phyloP scores from a whole-genome alignment of 2,329 filamentous ascomycete species.

The Xylariaceae sp. region DNA sequence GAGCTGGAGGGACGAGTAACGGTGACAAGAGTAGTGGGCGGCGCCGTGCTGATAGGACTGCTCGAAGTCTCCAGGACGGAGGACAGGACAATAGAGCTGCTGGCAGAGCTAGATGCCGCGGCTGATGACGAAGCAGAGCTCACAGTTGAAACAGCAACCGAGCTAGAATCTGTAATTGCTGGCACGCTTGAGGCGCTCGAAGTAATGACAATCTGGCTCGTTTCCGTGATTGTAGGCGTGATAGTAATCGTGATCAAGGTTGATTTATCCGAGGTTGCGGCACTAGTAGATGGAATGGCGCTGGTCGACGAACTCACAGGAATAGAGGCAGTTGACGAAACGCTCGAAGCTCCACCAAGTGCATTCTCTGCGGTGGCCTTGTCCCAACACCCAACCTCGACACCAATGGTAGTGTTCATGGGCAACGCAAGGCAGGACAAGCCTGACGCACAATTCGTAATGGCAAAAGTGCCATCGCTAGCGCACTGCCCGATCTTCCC shows the following conservation, averaged over 20 bases:
- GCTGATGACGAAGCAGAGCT: constrained; percentile 7
- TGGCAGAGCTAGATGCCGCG: background rate
- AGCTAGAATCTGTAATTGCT: background rate
- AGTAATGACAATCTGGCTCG: constrained; percentile 18
- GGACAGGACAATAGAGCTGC: background rate
- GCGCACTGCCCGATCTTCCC: constrained; percentile 49
- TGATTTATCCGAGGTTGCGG: constrained; percentile 5
- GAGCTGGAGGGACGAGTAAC: constrained; percentile 12
- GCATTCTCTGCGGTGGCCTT: constrained; percentile 39
- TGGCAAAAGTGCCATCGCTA: constrained; percentile 39
- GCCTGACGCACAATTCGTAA: constrained; percentile 36
- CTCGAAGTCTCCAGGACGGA: constrained; percentile 1
- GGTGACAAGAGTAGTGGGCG: constrained; percentile 12
- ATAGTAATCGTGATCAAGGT: constrained; percentile 21
- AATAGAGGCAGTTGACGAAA: constrained; percentile 6
- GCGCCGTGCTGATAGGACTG: background rate
- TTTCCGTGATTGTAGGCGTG: constrained; percentile 25
- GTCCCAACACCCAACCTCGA: constrained; percentile 48
- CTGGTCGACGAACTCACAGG: constrained; percentile 4
- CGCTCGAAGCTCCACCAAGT: constrained; percentile 34
- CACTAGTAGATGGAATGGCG: constrained; percentile 4
- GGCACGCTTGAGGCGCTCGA: background rate
- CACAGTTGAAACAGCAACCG: constrained; percentile 5
- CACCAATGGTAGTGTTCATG: constrained; percentile 46
- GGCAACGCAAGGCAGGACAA: constrained; percentile 54